Evolutionary conservation across 1,284 basidiomycete genomes (phyloP).

Genomic region (Ceratobasidium sp.): DNA sequence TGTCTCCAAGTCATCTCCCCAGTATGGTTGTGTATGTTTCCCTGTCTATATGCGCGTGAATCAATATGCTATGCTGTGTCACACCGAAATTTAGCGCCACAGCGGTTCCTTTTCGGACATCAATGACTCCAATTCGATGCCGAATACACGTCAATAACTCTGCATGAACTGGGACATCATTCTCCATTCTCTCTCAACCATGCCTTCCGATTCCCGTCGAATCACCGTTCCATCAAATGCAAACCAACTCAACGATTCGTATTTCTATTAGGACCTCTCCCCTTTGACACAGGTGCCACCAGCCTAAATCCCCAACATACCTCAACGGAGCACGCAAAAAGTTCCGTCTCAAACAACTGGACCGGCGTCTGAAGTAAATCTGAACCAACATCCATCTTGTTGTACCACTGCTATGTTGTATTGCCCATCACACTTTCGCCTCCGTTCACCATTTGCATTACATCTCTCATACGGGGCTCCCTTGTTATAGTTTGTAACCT

Average conservation of each 20-base stretch:
- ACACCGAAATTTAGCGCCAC: not conserved
- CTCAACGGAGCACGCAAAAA: slow-evolving; percentile 56
- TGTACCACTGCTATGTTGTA: too few species aligned
- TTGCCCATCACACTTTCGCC: too few species aligned
- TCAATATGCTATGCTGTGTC: not conserved
- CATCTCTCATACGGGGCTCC: too few species aligned
- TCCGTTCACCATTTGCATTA: too few species aligned
- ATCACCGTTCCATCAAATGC: slow-evolving; percentile 56
- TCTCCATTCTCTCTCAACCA: slow-evolving; percentile 11
- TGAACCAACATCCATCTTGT: too few species aligned
- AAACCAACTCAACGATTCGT: slow-evolving; percentile 55
- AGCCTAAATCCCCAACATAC: slow-evolving; percentile 47
- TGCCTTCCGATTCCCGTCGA: slow-evolving; percentile 43
- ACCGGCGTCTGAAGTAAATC: too few species aligned
- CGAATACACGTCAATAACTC: not conserved
- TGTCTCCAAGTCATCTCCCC: not conserved
- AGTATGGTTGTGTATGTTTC: not conserved
- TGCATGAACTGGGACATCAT: too few species aligned
- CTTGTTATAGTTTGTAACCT: too few species aligned
- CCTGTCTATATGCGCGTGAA: slow-evolving; percentile 64
- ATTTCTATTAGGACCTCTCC: slow-evolving; percentile 47
- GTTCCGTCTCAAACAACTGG: slow-evolving; percentile 55
- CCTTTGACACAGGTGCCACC: slow-evolving; percentile 31
- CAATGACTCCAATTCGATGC: slow-evolving; percentile 15
- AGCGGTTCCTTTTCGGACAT: not conserved